Evolutionary conservation across 805 yeast genomes (phyloP), one percentile per base, ranked within the genome.

Genomic region (Wickerhamomyces tratensis): DNA sequence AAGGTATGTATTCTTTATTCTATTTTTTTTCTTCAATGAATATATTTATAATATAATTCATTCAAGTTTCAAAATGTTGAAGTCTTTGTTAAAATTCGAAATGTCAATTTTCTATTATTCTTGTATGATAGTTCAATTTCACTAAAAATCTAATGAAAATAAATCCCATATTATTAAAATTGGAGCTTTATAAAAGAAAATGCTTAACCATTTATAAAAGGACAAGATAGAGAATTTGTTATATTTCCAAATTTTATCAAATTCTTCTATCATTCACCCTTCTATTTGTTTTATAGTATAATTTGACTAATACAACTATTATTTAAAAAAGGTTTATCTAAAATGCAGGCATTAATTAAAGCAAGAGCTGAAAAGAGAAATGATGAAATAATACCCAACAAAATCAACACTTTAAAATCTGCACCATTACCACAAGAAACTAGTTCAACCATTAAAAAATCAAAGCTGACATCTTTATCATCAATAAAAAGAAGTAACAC

Each of bases 1-100:
- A 65, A 64, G 71, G 79, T 74, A 73, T 59, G 79, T 73, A 68
- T 63, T 20, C 9, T 31, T 42, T 35, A 38, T 36, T 41, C 40
- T 37, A 12, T 31, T 31, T 12, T 11, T 31, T 13, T 20, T 20
- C 20, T 20, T 20, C 4, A 20, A 20, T 20, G 20, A 20, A 20
- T 20, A 4, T 20, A 20, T 20, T 20, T 4, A 20, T 20, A 20
- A 20, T 20, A 20, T 20, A 20, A 20, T 20, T 20, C 20, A 20
- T 20, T 20, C 4, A 20, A 20, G 20, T 20, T 20, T 20, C 20
- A 20, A 20, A 20, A 20, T 31, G n/a, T 31, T 31, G 34, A 5
- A 31, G 34, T 39, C 20, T 35, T 37, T 38, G 29, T 20, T 30
- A 31, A 31, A 31, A 31, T 31, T 31, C 34, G 34, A 31, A 31